Evolutionary conservation across 179 eudicot species (phyloP).

Genomic region (Silene coronaria): DNA sequence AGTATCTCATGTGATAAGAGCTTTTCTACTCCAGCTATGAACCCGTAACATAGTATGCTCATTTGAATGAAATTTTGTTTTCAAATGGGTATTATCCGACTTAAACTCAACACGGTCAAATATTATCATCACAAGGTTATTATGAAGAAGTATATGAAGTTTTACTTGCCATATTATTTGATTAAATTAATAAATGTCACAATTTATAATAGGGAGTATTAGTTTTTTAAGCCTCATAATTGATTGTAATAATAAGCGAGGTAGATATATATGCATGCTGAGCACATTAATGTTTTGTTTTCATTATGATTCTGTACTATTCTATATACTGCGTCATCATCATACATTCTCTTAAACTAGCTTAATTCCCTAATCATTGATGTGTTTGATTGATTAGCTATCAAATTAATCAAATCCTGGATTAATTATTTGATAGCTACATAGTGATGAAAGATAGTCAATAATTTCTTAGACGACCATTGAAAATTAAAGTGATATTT

Average conservation of each 20-base stretch:
- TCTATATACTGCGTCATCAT: conserved; percentile 1
- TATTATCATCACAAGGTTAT: too few relatives aligned
- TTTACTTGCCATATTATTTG: too few relatives aligned
- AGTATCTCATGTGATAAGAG: too few relatives aligned
- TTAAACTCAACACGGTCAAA: too few relatives aligned
- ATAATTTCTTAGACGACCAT: not conserved
- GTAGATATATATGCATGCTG: too few relatives aligned
- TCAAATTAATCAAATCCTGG: not conserved
- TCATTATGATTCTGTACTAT: conserved; percentile 2
- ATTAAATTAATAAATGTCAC: too few relatives aligned
- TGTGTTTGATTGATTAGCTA: not conserved
- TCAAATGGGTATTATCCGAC: too few relatives aligned
- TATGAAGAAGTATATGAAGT: too few relatives aligned
- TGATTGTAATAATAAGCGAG: not conserved
- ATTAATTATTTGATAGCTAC: not conserved
- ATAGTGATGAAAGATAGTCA: not conserved
- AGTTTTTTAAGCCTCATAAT: not conserved
- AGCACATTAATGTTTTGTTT: not conserved
- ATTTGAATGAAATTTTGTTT: too few relatives aligned
- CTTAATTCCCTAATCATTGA: conserved; percentile 5
- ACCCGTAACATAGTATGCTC: too few relatives aligned
- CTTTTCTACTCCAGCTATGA: too few relatives aligned
- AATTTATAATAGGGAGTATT: too few relatives aligned
- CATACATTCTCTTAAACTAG: not conserved
- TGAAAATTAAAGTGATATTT: not conserved